phyloP scores from a whole-genome alignment of 495 filamentous ascomycete species.

The Astrocystis sublimbata region DNA sequence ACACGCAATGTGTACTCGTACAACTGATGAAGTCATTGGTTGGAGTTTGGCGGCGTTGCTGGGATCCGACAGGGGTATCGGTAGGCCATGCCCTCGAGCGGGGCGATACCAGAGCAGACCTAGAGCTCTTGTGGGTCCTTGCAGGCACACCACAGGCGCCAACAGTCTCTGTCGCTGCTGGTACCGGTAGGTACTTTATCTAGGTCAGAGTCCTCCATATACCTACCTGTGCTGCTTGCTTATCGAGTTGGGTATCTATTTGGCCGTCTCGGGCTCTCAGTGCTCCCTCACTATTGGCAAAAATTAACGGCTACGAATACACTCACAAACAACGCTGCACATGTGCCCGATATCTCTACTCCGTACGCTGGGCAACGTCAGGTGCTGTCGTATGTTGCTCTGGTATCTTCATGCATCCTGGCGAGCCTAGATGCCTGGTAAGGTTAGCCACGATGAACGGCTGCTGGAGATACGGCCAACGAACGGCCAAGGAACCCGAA shows the following conservation, averaged over 20 bases:
- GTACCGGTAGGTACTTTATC: background rate
- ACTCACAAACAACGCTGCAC: no score
- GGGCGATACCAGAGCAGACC: background rate
- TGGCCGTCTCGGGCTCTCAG: no score
- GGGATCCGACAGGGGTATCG: background rate
- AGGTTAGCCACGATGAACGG: background rate
- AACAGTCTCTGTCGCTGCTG: no score
- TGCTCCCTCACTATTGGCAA: no score
- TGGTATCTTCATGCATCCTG: background rate
- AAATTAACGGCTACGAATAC: no score
- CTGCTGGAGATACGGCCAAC: background rate
- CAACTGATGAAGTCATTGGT: slow-evolving; percentile 22
- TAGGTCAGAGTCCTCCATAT: no score
- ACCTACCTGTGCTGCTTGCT: no score
- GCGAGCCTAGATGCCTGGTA: no score
- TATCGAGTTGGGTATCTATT: no score
- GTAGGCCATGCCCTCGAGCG: slow-evolving; percentile 2
- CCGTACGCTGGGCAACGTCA: background rate
- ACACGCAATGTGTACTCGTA: slow-evolving; percentile 11
- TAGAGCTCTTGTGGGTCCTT: background rate
- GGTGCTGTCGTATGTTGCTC: slow-evolving; percentile 3
- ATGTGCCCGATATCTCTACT: no score
- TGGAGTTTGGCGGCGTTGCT: background rate
- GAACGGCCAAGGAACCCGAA: background rate
- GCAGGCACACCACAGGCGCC: background rate